phyloP scores from a whole-genome alignment of 257 asterid species.

The Solanum pennellii region DNA sequence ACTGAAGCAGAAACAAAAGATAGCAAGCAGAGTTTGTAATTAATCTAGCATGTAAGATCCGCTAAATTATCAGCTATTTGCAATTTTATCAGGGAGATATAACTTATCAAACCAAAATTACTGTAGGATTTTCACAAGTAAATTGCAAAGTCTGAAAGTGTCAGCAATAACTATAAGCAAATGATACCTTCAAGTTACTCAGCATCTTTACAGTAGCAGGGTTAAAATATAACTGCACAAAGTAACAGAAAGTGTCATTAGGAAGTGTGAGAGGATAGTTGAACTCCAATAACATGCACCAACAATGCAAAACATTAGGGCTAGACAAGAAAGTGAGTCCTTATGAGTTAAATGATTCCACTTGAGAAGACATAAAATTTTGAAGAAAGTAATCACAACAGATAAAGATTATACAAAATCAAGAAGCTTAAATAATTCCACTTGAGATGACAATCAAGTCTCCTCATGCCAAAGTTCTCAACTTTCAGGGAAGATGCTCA shows the following conservation, averaged over 20 bases:
- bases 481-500: neutral
- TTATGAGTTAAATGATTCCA: neutral
- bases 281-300: neutral
- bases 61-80: neutral
- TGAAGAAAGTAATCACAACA: neutral
- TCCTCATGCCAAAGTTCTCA: neutral
- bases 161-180: neutral
- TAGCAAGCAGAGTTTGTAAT: neutral
- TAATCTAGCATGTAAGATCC: neutral
- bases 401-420: neutral
- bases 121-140: neutral
- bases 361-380: too few species aligned
- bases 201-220: slow-evolving; percentile 99
- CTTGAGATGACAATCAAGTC: neutral
- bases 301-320: neutral
- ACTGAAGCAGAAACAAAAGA: neutral
- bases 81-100: neutral
- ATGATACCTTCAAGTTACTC: slow-evolving; percentile 89
- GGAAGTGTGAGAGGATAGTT: neutral
- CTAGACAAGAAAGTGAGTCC: neutral
- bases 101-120: neutral
- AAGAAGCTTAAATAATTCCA: neutral
- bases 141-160: neutral
- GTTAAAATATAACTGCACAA: slow-evolving; percentile 80
- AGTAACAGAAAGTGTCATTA: neutral